phyloP scores from a whole-genome alignment of 768 basidiomycete genomes.

The Roridomyces roridus region DNA sequence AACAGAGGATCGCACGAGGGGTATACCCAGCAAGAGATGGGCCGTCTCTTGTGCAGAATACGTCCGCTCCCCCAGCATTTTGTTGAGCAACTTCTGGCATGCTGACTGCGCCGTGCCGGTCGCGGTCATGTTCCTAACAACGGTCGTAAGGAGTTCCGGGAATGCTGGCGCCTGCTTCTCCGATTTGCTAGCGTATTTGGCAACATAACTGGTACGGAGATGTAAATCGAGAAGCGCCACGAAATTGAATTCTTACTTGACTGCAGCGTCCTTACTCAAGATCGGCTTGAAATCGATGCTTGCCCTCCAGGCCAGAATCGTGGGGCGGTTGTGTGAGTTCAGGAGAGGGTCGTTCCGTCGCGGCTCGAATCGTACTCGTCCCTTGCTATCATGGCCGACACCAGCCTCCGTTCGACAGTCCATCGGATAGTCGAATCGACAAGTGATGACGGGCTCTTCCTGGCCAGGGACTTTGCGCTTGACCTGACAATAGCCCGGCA shows the following conservation, averaged over 20 bases:
- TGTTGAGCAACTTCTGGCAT: conserved; percentile 30
- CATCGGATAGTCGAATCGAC: conserved; percentile 23
- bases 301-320: conserved; percentile 29
- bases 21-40: conserved; percentile 28
- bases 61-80: conserved; percentile 28
- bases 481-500: conserved; percentile 29
- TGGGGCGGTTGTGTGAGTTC: conserved; percentile 25
- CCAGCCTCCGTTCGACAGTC: conserved; percentile 1
- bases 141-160: conserved; percentile 14
- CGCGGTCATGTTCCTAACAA: conserved; percentile 5
- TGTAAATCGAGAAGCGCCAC: neutral
- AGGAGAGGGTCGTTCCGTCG: conserved; percentile 26
- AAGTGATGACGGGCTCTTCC: conserved; percentile 8
- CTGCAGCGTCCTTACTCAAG: conserved; percentile 22
- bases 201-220: conserved; percentile 15
- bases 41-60: conserved; percentile 30
- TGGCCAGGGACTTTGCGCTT: conserved; percentile 25
- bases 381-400: conserved; percentile 16
- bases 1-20: conserved; percentile 19
- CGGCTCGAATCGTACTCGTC: conserved; percentile 11
- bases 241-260: neutral
- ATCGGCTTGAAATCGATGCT: conserved; percentile 31
- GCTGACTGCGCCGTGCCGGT: conserved; percentile 24
- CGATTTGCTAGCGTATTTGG: conserved; percentile 22
- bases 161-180: conserved; percentile 23